Base-by-base conservation (phyloP, 1,284 basidiomycete species). In the Moniliophthora roreri region DNA sequence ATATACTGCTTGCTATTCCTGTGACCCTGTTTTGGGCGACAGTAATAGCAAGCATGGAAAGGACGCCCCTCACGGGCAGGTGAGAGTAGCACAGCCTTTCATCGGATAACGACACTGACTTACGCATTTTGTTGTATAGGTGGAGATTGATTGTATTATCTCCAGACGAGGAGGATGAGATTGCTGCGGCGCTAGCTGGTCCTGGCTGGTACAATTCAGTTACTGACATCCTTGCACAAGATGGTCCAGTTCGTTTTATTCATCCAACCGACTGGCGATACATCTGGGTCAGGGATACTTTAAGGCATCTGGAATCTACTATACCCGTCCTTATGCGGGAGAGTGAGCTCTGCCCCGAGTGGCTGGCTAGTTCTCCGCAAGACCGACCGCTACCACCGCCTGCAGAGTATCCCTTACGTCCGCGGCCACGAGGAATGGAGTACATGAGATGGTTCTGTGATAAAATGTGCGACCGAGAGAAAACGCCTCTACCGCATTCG, bases 81-180 rank as follows among this genome's bases (percentile, higher is more conserved):
- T 90, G 57, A 50, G 81, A 68, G 6, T 6, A 28, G 42, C 38
- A n/a, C 50, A 34, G 48, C 26, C 10, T 40, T 50, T 44, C 44
- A 58, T 35, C 55, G 2, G 56, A 35, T 35, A 38, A 44, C 24
- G 32, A 28, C 34, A 35, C 42, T 47, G 9, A 50, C 8, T 41
- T 54, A 51, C 11, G n/a, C n/a, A n/a, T n/a, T n/a, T 24, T 11
- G 40, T 16, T 46, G 11, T n/a, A 2, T 53, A 91, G 92, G 60
- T 91, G 87, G 89, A 79, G 93, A 49, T 68, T 93, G 56, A 94
- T 96, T 55, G 77, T 95, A 11, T 78, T 96, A 8, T 94, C 92
- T 1, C 91, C 93, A 0, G 90, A 93, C 62, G 93, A 95, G 69
- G 93, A 96, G 65, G 91, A 94, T 44, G 82, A 84, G 16, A 91